Conservation (phyloP, 2,329 filamentous ascomycete genomes). For the Monosporascus sp. region DNA sequence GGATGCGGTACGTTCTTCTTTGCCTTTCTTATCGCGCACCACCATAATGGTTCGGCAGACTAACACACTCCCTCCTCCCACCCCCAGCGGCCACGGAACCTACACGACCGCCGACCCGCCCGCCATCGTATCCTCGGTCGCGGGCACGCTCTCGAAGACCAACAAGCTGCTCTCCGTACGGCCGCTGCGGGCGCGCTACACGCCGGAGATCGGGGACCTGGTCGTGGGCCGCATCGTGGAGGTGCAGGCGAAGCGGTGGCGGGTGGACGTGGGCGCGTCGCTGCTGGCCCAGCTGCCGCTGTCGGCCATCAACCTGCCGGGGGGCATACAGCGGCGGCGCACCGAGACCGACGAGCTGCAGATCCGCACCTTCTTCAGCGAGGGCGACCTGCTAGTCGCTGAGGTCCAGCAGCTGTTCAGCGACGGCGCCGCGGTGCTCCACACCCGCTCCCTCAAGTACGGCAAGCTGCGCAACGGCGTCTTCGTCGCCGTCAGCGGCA, state of each 20-base stretch:
- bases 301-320: conserved; percentile 87
- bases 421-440: conserved; percentile 80
- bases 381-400: conserved; percentile 88
- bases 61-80: conserved; percentile 1
- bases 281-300: conserved; percentile 82
- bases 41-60: background rate
- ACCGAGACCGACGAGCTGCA: conserved; percentile 96
- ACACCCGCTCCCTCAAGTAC: conserved; percentile 87
- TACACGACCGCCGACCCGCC: conserved; percentile 59
- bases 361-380: conserved; percentile 93
- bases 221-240: conserved; percentile 91
- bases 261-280: conserved; percentile 85
- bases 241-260: conserved; percentile 91
- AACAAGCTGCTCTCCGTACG: conserved; percentile 95
- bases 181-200: conserved; percentile 87
- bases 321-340: conserved; percentile 82
- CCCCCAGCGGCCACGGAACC: conserved; percentile 79
- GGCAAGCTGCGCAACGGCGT: conserved; percentile 92
- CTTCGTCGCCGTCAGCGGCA: conserved; percentile 76
- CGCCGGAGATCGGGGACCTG: conserved; percentile 91
- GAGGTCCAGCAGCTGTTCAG: conserved; percentile 87
- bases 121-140: conserved; percentile 82
- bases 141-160: conserved; percentile 83
- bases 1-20: conserved; percentile 65
- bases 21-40: background rate